Evolutionary conservation across 2,329 filamentous ascomycete genomes (phyloP).

Genomic region (Colletotrichum somersetense): DNA sequence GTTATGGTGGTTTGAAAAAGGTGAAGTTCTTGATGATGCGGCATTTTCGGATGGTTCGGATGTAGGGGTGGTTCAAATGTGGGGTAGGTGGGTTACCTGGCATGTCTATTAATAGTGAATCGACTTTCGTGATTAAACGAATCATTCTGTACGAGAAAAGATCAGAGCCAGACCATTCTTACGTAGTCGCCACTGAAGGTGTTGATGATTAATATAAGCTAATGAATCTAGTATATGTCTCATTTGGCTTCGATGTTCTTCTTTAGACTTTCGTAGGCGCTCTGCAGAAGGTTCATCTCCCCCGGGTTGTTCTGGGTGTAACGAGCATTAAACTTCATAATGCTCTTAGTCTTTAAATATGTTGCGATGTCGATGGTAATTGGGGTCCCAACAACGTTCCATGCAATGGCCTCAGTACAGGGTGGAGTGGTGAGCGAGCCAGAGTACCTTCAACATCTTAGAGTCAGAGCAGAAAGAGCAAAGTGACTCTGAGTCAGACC

Average conservation of each 20-base stretch:
- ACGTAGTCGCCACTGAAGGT: neutral
- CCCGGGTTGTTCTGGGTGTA: constrained; percentile 65
- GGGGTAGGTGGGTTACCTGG: no score
- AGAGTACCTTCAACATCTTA: constrained; percentile 55
- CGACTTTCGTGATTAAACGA: no score
- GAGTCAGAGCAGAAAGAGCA: neutral
- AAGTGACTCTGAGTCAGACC: constrained; percentile 3
- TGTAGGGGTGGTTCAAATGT: no score
- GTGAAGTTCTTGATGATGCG: no score
- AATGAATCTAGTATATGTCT: constrained; percentile 35
- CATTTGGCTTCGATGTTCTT: constrained; percentile 12
- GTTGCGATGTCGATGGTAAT: constrained; percentile 62
- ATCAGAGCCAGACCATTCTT: no score
- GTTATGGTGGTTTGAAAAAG: no score
- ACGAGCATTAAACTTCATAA: constrained; percentile 68
- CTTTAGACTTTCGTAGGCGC: constrained; percentile 31
- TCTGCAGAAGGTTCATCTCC: constrained; percentile 57
- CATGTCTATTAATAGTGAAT: no score
- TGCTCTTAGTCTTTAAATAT: constrained; percentile 64
- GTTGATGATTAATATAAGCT: constrained; percentile 4
- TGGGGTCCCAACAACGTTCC: constrained; percentile 63
- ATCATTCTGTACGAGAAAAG: no score
- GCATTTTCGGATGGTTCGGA: no score
- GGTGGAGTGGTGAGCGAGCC: constrained; percentile 76
- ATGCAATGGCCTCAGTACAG: constrained; percentile 68